Base-by-base conservation (phyloP, 2,329 filamentous ascomycete species). In the Penicillium decumbens region DNA sequence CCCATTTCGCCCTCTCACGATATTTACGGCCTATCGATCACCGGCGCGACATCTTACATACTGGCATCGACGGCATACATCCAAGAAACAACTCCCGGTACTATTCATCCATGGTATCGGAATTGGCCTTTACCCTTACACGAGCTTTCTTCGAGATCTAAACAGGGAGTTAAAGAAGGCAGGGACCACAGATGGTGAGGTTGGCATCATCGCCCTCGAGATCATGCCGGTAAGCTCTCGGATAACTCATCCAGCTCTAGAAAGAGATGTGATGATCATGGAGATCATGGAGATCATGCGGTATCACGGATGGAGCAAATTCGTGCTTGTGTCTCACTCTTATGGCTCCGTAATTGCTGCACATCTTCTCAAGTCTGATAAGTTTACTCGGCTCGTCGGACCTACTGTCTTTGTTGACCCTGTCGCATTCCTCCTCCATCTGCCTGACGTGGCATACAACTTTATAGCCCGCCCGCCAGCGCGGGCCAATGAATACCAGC, bases 101-200 rank as follows among this genome's bases (percentile, higher is more conserved):
- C 67, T 89, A 3, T 88, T 87, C 67, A 75, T 88, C 41, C 85
- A 88, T 57, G 85, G 85, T 13, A 86, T 88, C 42, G 84, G 85
- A 37, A 75, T 88, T 49, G 85, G 85, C 0, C 75, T 88, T 2
- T 79, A 80, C 62, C 78, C 83, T 0, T 86, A 88, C 57, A 70
- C 77, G 10, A 65, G 69, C 13, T 85, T 85, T 59, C 69, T 88
- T 1, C 63, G 68, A 29, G 75, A 78, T 88, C 24, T 25, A 3
- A 25, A 25, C 24, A 25, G 24, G 24, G 24, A 25, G 24, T 25
- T 25, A 25, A 25, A 25, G 24, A 25, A 25, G 24, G 24, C 24
- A 25, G 7, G 24, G 24, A 25, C 24, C 24, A 25, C 24, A 25
- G 24, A 25, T 25, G 24, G 24, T 25, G 24, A 25, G 7, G 24